A percentile compares a stretch with the other conserved stretches of the same genome.
phyloP scores from a whole-genome alignment of 345 rosid species.

The Noccaea caerulescens region DNA sequence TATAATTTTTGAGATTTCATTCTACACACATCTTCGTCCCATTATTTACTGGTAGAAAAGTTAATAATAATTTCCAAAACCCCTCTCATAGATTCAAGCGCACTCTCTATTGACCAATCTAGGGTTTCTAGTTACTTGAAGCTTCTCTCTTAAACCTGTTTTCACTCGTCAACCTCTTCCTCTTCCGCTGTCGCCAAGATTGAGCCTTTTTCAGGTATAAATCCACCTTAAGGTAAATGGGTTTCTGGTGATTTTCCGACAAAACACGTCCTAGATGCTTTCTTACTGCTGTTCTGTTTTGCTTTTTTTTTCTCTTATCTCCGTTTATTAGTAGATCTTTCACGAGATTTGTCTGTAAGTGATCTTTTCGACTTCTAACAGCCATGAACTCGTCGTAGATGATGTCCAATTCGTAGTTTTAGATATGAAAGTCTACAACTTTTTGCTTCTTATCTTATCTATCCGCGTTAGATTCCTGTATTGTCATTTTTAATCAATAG shows the following conservation, averaged over 20 bases:
- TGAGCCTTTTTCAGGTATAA: constrained; percentile 29
- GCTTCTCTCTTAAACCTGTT: constrained; percentile 32
- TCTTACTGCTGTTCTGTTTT: constrained; percentile 31
- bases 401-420: constrained; percentile 12
- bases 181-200: constrained; percentile 30
- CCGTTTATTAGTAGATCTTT: constrained; percentile 10
- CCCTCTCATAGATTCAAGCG: constrained; percentile 31
- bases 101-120: constrained; percentile 35
- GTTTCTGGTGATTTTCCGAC: constrained; percentile 11
- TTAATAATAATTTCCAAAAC: constrained; percentile 21
- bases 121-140: constrained; percentile 36
- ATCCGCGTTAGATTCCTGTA: not conserved
- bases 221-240: not conserved
- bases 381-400: not conserved
- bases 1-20: not conserved
- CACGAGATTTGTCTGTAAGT: constrained; percentile 18
- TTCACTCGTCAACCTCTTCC: constrained; percentile 24
- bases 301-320: constrained; percentile 26
- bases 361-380: constrained; percentile 4
- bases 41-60: constrained; percentile 20
- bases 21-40: constrained; percentile 13
- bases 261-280: constrained; percentile 2
- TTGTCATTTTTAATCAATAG: not conserved
- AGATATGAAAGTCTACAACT: not conserved
- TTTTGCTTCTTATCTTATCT: constrained; percentile 12